A percentile compares a stretch with the other conserved stretches of the same genome.
Conservation (phyloP, 75 land plant species). For the Selaginella moellendorffii region DNA sequence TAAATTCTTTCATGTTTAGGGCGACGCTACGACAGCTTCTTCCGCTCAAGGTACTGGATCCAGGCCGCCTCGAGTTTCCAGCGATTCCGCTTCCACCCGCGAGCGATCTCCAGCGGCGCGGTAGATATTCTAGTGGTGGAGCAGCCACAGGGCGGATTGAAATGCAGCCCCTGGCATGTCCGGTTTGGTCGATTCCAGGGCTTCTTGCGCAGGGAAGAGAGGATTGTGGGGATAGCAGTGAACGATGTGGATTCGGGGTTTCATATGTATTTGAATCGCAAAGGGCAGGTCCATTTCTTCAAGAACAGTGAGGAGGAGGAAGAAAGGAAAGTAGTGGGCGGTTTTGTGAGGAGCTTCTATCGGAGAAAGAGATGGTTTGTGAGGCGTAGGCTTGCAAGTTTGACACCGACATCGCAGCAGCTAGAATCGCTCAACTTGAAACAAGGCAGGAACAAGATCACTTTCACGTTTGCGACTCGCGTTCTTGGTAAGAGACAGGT, state of each 20-base stretch:
- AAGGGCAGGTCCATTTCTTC: constrained; percentile 78
- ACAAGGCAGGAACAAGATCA: constrained; percentile 63
- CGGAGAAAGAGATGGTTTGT: constrained; percentile 44
- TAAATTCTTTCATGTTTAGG: no score
- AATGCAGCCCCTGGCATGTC: constrained; percentile 91
- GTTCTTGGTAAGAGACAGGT: constrained; percentile 91
- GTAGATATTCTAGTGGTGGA: constrained; percentile 87
- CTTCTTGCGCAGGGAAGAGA: constrained; percentile 59
- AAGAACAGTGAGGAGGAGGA: constrained; percentile 44
- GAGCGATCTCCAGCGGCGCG: no score
- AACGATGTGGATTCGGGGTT: constrained; percentile 56
- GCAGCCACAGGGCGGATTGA: constrained; percentile 84
- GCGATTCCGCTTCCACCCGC: no score
- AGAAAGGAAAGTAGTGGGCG: constrained; percentile 4
- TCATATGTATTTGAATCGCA: constrained; percentile 75
- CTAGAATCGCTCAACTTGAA: constrained; percentile 70
- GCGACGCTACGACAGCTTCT: no score
- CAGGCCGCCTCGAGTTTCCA: no score
- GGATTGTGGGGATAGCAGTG: constrained; percentile 47
- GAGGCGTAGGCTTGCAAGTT: constrained; percentile 4
- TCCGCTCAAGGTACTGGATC: no score
- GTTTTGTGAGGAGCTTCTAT: constrained; percentile 26
- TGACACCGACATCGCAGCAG: constrained; percentile 66
- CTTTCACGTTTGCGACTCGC: constrained; percentile 71
- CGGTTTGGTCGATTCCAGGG: constrained; percentile 91